Evolutionary conservation across 371 early-diverging fungal species (phyloP).

Genomic region (Lichtheimia hyalospora): DNA sequence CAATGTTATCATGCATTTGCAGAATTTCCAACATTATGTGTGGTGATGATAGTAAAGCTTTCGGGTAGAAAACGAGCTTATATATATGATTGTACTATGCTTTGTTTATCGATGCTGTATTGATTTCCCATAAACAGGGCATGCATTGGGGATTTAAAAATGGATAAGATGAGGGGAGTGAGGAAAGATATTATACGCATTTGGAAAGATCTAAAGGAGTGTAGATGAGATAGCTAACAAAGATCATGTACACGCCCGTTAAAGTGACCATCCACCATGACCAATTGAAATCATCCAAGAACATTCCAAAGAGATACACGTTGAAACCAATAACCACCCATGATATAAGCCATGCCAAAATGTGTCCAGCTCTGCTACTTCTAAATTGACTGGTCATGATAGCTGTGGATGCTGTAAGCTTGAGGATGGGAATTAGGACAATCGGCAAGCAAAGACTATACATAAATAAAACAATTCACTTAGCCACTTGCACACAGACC

Average conservation of each 20-base stretch:
- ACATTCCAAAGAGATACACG: conserved; percentile 42
- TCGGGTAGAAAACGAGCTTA: no score
- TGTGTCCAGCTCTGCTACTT: neutral
- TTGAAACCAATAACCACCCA: conserved; percentile 57
- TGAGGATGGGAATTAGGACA: conserved; percentile 69
- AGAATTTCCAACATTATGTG: no score
- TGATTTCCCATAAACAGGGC: no score
- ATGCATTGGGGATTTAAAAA: no score
- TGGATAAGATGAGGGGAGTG: no score
- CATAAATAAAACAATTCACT: neutral
- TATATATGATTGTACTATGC: no score
- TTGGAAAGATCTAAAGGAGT: conserved; percentile 8
- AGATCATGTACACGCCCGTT: conserved; percentile 13
- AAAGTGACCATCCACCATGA: conserved; percentile 7
- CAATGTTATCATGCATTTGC: no score
- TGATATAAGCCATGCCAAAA: conserved; percentile 39
- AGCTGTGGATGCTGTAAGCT: conserved; percentile 45
- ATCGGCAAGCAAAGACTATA: conserved; percentile 69
- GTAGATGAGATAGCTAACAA: conserved; percentile 20
- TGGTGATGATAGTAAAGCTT: no score
- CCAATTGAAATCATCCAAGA: conserved; percentile 15
- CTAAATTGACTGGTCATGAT: conserved; percentile 49
- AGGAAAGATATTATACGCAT: no score
- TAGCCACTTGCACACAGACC: neutral
- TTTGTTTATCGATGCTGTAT: no score